phyloP scores from a whole-genome alignment of 1,139 yeast species.

The Kodamaea sp. region DNA sequence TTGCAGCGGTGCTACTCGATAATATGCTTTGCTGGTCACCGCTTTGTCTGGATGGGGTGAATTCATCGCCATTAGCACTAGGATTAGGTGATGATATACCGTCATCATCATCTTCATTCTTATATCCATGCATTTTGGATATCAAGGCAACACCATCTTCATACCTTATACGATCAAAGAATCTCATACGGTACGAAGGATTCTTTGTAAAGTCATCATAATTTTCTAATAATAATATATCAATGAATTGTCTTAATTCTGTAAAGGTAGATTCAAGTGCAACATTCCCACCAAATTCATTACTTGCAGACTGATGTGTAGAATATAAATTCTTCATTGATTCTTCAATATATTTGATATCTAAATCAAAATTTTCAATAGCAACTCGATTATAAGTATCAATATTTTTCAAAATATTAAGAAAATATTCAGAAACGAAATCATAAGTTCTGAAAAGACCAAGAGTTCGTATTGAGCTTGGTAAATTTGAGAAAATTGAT shows the following conservation, averaged over 20 bases:
- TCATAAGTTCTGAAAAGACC: constrained; percentile 85
- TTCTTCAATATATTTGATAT: constrained; percentile 38
- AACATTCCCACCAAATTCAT: constrained; percentile 27
- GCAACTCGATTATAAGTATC: constrained; percentile 34
- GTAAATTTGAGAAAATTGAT: constrained; percentile 81
- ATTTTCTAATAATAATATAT: constrained; percentile 36
- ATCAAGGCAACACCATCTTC: constrained; percentile 42
- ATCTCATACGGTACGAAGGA: constrained; percentile 38
- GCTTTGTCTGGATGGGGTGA: constrained; percentile 15
- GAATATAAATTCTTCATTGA: constrained; percentile 35
- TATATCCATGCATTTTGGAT: constrained; percentile 30
- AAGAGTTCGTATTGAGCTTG: constrained; percentile 71
- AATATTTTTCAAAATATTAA: constrained; percentile 55
- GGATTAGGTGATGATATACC: too few relatives aligned
- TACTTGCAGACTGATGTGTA: constrained; percentile 17
- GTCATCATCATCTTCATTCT: constrained; percentile 5
- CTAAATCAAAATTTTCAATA: constrained; percentile 43
- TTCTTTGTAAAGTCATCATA: constrained; percentile 40
- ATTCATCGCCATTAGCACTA: too few relatives aligned
- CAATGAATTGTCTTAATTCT: constrained; percentile 44
- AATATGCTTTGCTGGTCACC: constrained; percentile 24
- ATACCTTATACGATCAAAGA: constrained; percentile 38
- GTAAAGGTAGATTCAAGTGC: constrained; percentile 45
- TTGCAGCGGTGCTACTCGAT: constrained; percentile 33
- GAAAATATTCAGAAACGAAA: constrained; percentile 69